A percentile compares a stretch with the other conserved stretches of the same genome.
These are phyloP conservation scores for Cenococcum geophilum DNA, from an alignment of 495 filamentous ascomycete species.

Conservation along the genomic window DNA sequence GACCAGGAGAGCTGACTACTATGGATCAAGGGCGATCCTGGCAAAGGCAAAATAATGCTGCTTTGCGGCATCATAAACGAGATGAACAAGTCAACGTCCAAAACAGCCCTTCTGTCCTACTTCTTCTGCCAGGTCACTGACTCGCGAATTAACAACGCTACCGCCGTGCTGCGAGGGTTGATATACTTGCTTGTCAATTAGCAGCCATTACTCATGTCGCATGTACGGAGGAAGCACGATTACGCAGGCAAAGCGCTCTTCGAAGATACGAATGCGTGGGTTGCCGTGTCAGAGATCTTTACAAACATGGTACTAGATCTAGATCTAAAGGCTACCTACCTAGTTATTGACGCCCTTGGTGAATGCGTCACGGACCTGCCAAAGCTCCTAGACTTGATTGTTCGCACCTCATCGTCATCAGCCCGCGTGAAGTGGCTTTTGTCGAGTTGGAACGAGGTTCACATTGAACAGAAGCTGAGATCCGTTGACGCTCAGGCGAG, in stretches of 20 bases:
- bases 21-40: no score
- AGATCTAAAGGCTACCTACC: neutral
- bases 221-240: constrained; percentile 29
- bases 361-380: constrained; percentile 1
- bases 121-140: no score
- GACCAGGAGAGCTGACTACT: constrained; percentile 34
- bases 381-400: constrained; percentile 5
- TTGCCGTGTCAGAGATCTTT: constrained; percentile 33
- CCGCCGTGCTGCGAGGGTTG: no score
- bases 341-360: neutral
- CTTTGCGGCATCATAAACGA: neutral
- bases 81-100: neutral
- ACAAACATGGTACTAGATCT: constrained; percentile 35
- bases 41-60: no score
- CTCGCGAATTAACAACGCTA: constrained; percentile 1
- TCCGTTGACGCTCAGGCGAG: constrained; percentile 10
- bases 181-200: constrained; percentile 39
- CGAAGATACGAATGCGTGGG: constrained; percentile 36
- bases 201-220: constrained; percentile 36
- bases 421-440: constrained; percentile 40
- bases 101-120: constrained; percentile 1
- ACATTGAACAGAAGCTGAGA: constrained; percentile 35
- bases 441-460: constrained; percentile 34
- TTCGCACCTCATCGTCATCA: constrained; percentile 1
- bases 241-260: constrained; percentile 32